Evolutionary conservation across 345 rosid genomes (phyloP).

Genomic region (Sisymbrium altissimum): DNA sequence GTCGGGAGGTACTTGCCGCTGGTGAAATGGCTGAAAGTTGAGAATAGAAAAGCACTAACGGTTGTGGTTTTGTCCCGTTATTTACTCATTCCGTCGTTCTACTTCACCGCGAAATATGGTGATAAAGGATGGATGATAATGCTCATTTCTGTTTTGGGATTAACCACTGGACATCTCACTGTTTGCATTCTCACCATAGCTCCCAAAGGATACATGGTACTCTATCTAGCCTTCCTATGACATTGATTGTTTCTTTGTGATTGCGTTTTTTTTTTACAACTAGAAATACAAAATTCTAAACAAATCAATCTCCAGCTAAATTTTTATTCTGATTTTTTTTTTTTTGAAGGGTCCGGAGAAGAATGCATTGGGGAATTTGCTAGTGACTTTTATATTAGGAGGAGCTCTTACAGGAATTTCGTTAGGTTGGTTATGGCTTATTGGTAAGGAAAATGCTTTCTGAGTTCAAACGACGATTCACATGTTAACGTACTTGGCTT

Average conservation of each 20-base stretch:
- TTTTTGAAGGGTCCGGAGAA: constrained; percentile 81
- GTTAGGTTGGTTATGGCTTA: constrained; percentile 86
- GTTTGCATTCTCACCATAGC: constrained; percentile 80
- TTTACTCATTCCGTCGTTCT: constrained; percentile 71
- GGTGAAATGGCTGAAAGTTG: constrained; percentile 49
- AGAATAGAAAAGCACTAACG: constrained; percentile 65
- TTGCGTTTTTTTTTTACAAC: not conserved
- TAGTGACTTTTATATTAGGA: constrained; percentile 45
- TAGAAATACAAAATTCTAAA: not conserved
- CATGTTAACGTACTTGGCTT: not conserved
- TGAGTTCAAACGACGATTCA: constrained; percentile 7
- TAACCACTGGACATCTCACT: constrained; percentile 77
- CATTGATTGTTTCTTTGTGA: not conserved
- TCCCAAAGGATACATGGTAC: constrained; percentile 52
- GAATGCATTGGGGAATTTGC: constrained; percentile 84
- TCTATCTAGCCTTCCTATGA: not conserved
- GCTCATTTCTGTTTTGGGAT: constrained; percentile 63
- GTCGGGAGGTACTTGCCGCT: constrained; percentile 64
- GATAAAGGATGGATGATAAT: constrained; percentile 95
- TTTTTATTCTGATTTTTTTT: not conserved
- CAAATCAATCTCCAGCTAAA: not conserved
- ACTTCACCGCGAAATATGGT: constrained; percentile 80
- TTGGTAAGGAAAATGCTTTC: constrained; percentile 51
- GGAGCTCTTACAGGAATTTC: constrained; percentile 52
- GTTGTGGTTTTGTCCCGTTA: constrained; percentile 53